Conservation (phyloP, 2,329 filamentous ascomycete genomes). For the Diplodia sapinea region DNA sequence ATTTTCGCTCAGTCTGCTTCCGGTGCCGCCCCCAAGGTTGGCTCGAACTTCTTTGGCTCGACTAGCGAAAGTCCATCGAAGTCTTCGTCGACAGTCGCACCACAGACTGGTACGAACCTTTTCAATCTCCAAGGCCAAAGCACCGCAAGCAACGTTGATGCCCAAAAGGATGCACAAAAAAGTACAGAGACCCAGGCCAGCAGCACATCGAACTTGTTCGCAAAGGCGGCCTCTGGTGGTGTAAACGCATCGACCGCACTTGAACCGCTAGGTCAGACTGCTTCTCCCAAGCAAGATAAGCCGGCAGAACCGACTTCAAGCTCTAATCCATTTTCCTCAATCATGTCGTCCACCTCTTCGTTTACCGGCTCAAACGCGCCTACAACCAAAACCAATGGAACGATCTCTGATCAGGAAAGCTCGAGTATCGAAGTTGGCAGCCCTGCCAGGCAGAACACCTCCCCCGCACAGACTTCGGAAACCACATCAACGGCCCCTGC, state of each 20-base stretch:
- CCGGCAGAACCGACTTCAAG: not conserved
- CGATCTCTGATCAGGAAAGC: not conserved
- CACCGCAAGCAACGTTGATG: not conserved
- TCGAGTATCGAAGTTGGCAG: not conserved
- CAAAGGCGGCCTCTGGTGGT: slow-evolving; percentile 2
- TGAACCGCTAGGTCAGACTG: not conserved
- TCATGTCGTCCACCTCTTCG: slow-evolving; percentile 6
- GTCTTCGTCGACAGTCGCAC: too few relatives aligned
- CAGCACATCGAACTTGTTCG: slow-evolving; percentile 11
- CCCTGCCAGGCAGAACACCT: not conserved
- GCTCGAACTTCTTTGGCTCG: slow-evolving; percentile 23
- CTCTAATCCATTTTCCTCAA: slow-evolving; percentile 7
- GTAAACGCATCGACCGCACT: not conserved
- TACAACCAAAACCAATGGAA: not conserved
- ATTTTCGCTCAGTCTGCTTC: slow-evolving; percentile 13
- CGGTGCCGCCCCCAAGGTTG: not conserved
- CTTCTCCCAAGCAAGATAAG: slow-evolving; percentile 1
- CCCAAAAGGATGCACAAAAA: not conserved
- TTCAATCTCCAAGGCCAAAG: slow-evolving; percentile 6
- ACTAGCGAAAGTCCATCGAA: not conserved
- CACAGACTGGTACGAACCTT: not conserved
- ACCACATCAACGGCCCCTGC: not conserved
- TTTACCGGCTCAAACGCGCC: not conserved
- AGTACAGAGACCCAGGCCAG: not conserved
- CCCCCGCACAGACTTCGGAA: not conserved